phyloP scores from a whole-genome alignment of 2,329 filamentous ascomycete genomes.

The Colletotrichum liaoningense region DNA sequence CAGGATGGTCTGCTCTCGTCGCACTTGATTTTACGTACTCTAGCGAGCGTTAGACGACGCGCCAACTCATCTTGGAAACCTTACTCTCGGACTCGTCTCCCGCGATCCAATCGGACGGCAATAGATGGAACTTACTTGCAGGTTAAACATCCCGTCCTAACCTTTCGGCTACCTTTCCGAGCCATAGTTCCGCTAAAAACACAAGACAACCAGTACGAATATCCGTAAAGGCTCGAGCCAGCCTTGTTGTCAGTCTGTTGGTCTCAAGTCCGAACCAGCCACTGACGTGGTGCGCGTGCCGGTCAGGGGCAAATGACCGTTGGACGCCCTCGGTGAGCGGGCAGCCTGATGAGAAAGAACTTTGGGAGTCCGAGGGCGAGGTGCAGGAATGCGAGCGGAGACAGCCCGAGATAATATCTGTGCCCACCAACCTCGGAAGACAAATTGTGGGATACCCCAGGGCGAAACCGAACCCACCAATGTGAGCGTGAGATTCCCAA shows the following conservation, averaged over 20 bases:
- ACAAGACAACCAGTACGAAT: neutral
- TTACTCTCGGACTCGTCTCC: neutral
- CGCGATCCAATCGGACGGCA: neutral
- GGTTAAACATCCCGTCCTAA: slow-evolving; percentile 63
- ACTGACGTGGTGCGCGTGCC: neutral
- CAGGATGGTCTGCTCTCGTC: slow-evolving; percentile 67
- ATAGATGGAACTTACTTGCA: slow-evolving; percentile 57
- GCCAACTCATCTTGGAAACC: neutral
- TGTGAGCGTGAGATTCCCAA: neutral
- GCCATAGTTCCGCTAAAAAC: slow-evolving; percentile 36
- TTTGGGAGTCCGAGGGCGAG: slow-evolving; percentile 8
- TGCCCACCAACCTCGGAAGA: slow-evolving; percentile 1
- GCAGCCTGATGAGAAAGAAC: slow-evolving; percentile 8
- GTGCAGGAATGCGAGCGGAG: slow-evolving; percentile 13
- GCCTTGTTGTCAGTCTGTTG: neutral
- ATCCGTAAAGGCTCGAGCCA: slow-evolving; percentile 7
- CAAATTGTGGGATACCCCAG: neutral
- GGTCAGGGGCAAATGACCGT: neutral
- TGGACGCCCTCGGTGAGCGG: neutral
- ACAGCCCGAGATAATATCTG: neutral
- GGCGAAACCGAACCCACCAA: slow-evolving; percentile 12
- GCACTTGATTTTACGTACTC: slow-evolving; percentile 67
- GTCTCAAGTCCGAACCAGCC: slow-evolving; percentile 2
- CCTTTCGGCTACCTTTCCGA: slow-evolving; percentile 57
- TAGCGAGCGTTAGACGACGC: slow-evolving; percentile 38